phyloP scores from a whole-genome alignment of 2,329 filamentous ascomycete species.

The Stachybotrys elegans region DNA sequence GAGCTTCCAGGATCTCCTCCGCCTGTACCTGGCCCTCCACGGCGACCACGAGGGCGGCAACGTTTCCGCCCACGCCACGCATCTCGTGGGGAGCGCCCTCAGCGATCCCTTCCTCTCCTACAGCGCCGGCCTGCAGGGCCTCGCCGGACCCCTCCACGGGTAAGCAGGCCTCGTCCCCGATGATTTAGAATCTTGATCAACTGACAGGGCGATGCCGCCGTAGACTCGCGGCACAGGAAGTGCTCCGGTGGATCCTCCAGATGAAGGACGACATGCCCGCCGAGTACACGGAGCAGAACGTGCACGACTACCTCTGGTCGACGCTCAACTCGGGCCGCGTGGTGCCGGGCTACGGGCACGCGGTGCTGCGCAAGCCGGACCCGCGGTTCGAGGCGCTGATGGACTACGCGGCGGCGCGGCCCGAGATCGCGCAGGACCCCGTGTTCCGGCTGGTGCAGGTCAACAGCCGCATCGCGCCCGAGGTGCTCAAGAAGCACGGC shows the following conservation, averaged over 20 bases:
- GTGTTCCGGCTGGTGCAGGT: constrained; percentile 92
- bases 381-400: constrained; percentile 95
- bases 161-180: constrained; percentile 24
- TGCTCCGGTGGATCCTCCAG: constrained; percentile 91
- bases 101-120: constrained; percentile 95
- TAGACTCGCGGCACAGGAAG: constrained; percentile 89
- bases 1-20: constrained; percentile 90
- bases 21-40: constrained; percentile 92
- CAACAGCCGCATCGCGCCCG: constrained; percentile 87
- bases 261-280: constrained; percentile 87
- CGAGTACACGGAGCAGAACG: constrained; percentile 72
- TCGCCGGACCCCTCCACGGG: constrained; percentile 73
- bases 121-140: constrained; percentile 88
- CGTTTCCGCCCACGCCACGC: constrained; percentile 91
- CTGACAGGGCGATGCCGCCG: not conserved
- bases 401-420: constrained; percentile 83
- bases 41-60: constrained; percentile 98
- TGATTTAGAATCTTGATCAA: constrained; percentile 1
- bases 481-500: constrained; percentile 88
- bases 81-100: constrained; percentile 89
- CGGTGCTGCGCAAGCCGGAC: constrained; percentile 93
- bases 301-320: constrained; percentile 85
- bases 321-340: constrained; percentile 92
- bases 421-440: constrained; percentile 80
- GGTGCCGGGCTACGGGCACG: constrained; percentile 92